These are phyloP conservation scores for Prunus kanzakura DNA, from an alignment of 306 rosid species.

Conservation along the genomic window DNA sequence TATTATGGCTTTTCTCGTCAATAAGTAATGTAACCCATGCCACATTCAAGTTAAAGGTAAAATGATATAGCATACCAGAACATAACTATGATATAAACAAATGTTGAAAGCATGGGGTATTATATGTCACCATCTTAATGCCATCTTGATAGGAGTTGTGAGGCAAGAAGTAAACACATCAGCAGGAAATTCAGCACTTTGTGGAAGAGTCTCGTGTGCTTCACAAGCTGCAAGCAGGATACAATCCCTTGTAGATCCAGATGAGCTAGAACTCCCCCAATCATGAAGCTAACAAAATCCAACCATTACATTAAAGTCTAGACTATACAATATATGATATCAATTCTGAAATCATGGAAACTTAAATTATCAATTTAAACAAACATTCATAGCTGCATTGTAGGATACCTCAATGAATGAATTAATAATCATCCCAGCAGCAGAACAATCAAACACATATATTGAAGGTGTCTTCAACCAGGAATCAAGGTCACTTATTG, in stretches of 20 bases:
- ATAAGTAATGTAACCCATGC: no score
- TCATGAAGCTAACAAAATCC: constrained; percentile 67
- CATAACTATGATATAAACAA: neutral
- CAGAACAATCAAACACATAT: constrained; percentile 97
- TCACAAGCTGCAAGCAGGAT: constrained; percentile 98
- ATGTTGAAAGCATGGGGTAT: neutral
- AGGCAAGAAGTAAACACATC: constrained; percentile 98
- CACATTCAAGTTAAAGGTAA: no score
- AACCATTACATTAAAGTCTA: constrained; percentile 4
- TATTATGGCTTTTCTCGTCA: no score
- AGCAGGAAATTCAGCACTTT: constrained; percentile 98
- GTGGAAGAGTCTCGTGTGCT: constrained; percentile 96
- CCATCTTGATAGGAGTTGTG: constrained; percentile 98
- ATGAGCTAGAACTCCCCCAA: constrained; percentile 60
- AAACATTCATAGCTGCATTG: neutral
- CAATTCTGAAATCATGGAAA: neutral
- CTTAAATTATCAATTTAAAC: neutral
- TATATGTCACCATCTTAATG: constrained; percentile 77
- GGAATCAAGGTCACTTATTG: constrained; percentile 84
- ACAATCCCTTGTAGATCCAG: constrained; percentile 86
- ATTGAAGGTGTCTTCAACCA: constrained; percentile 99
- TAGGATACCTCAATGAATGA: constrained; percentile 70
- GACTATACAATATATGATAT: neutral
- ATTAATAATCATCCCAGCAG: constrained; percentile 86
- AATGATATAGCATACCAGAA: neutral